Base-by-base conservation (phyloP, 108 stramenopile species). In the Pseudonitzschia multistriata region DNA sequence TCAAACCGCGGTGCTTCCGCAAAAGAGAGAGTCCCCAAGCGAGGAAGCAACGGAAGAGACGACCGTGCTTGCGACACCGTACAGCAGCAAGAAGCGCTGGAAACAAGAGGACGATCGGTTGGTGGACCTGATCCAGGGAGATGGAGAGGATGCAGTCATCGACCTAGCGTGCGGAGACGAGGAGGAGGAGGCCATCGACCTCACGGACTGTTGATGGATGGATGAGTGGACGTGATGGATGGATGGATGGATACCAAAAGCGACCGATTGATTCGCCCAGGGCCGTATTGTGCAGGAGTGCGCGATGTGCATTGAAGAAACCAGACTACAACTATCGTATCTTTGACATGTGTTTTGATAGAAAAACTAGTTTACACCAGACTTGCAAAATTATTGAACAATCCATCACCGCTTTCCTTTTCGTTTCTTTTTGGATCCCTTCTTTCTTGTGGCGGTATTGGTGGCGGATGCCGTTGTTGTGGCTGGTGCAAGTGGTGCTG, bases 341-440 rank as follows among this genome's bases (percentile, higher is more conserved):
- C n/a, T n/a, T n/a, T n/a, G n/a, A n/a, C 7, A 45, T 45, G 13
- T 45, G 42, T 1, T 45, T 45, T 17, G 11, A 45, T 45, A 17
- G 7, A 45, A 45, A 17, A 13, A 45, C 42, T 45, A 45, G 42
- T 45, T 10, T 7, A 39, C 37, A 39, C 37, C 5, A 39, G 7
- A 39, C 37, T 37, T 37, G 8, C 37, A 7, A 5, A 7, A 5
- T 37, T 7, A 45, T 1, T 13, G 17, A 2, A 3, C 13, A 4
- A 45, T 13, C 13, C 15, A 45, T 45, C 42, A 45, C 13, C 42
- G 42, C 2, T 60, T 36, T 29, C 59, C 59, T 60, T 33, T 60
- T 64, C 34, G n/a, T 64, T 64, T 64, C 63, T 64, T 64, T 42
- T 47, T 64, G 21, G n/a, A 19, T 34, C 28, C 11, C 24, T 47